phyloP scores from a whole-genome alignment of 164 flowering plant species.

The Chimonanthus salicifolius region DNA sequence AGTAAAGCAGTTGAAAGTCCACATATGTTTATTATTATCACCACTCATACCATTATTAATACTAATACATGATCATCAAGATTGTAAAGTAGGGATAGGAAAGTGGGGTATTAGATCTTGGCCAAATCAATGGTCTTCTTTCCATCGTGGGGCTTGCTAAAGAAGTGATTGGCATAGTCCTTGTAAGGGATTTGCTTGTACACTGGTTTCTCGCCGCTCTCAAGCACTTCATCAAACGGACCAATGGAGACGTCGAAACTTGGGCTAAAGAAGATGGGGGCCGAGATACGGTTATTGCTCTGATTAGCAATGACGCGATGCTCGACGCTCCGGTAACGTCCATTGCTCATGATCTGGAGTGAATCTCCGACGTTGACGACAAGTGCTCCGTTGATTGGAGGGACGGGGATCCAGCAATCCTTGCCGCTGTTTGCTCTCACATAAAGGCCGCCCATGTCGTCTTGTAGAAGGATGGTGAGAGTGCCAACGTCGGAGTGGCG shows the following conservation, averaged over 20 bases:
- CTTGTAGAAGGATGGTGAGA: constrained; percentile 18
- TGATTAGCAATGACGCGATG: constrained; percentile 13
- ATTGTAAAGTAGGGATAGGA: too few relatives aligned
- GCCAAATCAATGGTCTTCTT: constrained; percentile 12
- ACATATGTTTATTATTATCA: too few relatives aligned
- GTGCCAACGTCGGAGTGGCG: constrained; percentile 7
- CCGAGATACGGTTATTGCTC: constrained; percentile 6
- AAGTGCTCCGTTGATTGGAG: not conserved
- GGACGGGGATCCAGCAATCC: too few relatives aligned
- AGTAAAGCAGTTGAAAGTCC: too few relatives aligned
- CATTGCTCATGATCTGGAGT: constrained; percentile 18
- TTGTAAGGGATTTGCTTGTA: constrained; percentile 10
- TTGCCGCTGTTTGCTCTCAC: constrained; percentile 7
- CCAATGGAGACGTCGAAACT: constrained; percentile 11
- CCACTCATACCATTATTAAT: too few relatives aligned
- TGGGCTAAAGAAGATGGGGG: constrained; percentile 17
- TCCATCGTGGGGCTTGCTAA: constrained; percentile 9
- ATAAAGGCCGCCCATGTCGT: constrained; percentile 21
- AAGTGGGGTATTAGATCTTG: not conserved
- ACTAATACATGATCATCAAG: too few relatives aligned
- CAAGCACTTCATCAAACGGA: constrained; percentile 11
- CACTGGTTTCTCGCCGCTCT: constrained; percentile 13
- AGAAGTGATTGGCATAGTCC: constrained; percentile 16
- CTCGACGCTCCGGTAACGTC: constrained; percentile 15
- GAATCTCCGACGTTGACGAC: too few relatives aligned